These are phyloP conservation scores for Picea mariana DNA, from an alignment of 83 land plant species.

Conservation along the genomic window DNA sequence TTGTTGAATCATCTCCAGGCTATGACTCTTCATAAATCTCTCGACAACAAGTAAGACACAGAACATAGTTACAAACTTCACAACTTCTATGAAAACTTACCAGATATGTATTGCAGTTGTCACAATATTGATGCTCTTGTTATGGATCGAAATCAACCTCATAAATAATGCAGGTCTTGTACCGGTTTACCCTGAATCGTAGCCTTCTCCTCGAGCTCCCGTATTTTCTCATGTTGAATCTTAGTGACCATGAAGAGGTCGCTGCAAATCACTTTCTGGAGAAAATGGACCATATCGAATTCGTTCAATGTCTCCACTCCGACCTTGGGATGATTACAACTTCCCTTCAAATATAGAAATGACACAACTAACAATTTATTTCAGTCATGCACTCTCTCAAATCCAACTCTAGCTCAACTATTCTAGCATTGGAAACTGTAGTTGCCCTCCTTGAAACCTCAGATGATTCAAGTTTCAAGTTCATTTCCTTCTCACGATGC, in stretches of 20 bases:
- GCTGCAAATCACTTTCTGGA: no score
- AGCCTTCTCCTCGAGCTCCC: no score
- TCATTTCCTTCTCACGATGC: constrained; percentile 68
- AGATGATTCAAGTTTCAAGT: constrained; percentile 60
- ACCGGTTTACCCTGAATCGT: no score
- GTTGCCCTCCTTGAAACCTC: constrained; percentile 64
- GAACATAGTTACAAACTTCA: constrained; percentile 46
- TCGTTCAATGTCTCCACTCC: neutral
- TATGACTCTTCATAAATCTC: constrained; percentile 45
- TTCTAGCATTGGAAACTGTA: constrained; percentile 49
- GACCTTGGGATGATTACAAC: no score
- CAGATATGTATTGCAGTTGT: neutral
- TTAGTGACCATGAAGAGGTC: no score
- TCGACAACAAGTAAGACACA: constrained; percentile 53
- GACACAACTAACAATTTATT: constrained; percentile 17
- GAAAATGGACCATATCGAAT: constrained; percentile 18
- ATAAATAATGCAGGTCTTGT: no score
- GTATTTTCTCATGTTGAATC: no score
- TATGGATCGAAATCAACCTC: constrained; percentile 20
- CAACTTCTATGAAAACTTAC: constrained; percentile 63
- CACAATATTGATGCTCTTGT: constrained; percentile 13
- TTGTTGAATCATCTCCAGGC: constrained; percentile 27
- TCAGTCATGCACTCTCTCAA: constrained; percentile 59
- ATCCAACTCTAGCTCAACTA: constrained; percentile 55
- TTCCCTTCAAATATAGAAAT: no score